Evolutionary conservation across 208 protist species (phyloP).

Genomic region (Acanthamoeba castellanii): DNA sequence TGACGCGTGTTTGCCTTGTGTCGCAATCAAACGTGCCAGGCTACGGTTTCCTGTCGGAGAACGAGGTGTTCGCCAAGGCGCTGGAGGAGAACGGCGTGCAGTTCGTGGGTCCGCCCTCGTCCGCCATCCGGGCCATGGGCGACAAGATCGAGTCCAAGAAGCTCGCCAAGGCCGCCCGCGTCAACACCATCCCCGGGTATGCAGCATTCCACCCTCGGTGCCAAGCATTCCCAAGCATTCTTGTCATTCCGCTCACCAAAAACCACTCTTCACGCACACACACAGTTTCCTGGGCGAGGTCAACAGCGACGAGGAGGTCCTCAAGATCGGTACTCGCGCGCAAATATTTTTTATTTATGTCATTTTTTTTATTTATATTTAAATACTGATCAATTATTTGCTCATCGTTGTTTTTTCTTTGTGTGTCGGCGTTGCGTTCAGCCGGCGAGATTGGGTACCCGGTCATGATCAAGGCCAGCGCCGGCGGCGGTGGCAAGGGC

Average conservation of each 20-base stretch:
- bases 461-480: constrained; percentile 94
- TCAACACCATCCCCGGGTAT: constrained; percentile 92
- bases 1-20: too few relatives aligned
- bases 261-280: not conserved
- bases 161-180: constrained; percentile 89
- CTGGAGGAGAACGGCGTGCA: constrained; percentile 86
- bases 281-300: constrained; percentile 86
- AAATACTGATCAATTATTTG: not conserved
- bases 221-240: not conserved
- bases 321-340: constrained; percentile 77
- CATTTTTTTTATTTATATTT: not conserved
- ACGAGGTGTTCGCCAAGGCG: constrained; percentile 82
- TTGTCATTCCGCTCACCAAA: not conserved
- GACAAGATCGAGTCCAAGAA: constrained; percentile 94
- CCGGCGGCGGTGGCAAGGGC: constrained; percentile 91
- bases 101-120: constrained; percentile 91
- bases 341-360: not conserved
- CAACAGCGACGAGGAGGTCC: constrained; percentile 78
- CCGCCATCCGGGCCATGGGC: constrained; percentile 81
- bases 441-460: constrained; percentile 92
- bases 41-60: constrained; percentile 69
- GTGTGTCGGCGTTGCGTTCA: not conserved
- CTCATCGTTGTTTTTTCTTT: too few relatives aligned
- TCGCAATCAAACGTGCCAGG: not conserved
- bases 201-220: not conserved